These are phyloP conservation scores for Chrysosporium keratinophilum DNA, from an alignment of 2,329 filamentous ascomycete genomes.

Conservation along the genomic window DNA sequence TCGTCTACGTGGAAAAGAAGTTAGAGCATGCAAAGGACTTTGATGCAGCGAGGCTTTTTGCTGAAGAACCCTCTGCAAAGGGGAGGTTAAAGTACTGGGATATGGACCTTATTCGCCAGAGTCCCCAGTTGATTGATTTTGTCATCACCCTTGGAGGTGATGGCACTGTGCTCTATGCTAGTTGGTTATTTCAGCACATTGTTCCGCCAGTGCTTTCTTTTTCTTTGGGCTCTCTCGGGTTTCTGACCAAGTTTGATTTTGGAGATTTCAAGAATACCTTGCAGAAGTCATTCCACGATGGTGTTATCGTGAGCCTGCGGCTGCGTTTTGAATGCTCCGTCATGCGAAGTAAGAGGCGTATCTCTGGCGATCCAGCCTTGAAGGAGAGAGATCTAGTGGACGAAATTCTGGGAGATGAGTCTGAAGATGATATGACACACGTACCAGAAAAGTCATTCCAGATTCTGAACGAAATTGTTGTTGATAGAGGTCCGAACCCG, in stretches of 20 bases:
- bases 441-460: conserved; percentile 73
- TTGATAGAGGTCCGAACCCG: conserved; percentile 86
- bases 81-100: conserved; percentile 72
- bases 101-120: conserved; percentile 61
- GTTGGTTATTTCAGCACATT: conserved; percentile 91
- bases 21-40: conserved; percentile 63
- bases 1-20: conserved; percentile 69
- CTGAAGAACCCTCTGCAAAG: conserved; percentile 47
- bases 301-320: conserved; percentile 77
- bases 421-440: conserved; percentile 75
- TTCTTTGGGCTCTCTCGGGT: conserved; percentile 80
- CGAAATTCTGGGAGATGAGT: conserved; percentile 70
- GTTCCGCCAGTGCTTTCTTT: conserved; percentile 92
- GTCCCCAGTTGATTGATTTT: conserved; percentile 86
- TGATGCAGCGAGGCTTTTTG: conserved; percentile 57
- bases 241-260: conserved; percentile 95
- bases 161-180: conserved; percentile 92
- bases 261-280: conserved; percentile 60
- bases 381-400: conserved; percentile 64
- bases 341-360: conserved; percentile 54
- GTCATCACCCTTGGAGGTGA: conserved; percentile 86
- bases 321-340: conserved; percentile 87
- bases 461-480: conserved; percentile 93
- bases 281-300: conserved; percentile 62
- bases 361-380: conserved; percentile 23